Base-by-base conservation (phyloP, 2,329 filamentous ascomycete species). In the Ambrosiella cleistominuta region DNA sequence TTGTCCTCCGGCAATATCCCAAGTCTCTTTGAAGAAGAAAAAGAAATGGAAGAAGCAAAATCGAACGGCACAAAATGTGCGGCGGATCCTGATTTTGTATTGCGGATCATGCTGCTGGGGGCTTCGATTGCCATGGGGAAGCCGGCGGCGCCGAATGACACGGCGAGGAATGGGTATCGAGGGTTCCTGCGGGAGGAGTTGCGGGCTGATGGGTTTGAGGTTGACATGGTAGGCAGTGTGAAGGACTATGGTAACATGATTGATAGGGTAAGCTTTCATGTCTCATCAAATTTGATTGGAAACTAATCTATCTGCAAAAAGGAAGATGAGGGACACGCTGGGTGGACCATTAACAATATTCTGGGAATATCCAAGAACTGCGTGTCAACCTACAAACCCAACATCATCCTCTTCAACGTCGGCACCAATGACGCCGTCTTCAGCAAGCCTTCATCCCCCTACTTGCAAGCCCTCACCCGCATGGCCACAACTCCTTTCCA, bases 191-290 rank as follows among this genome's bases (percentile, higher is more conserved):
- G 66, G 39, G 61, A 63, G n/a, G 61, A 64, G 49, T 64, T 71
- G 27, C 42, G 56, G 1, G 59, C 54, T 15, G 63, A 63, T 8
- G 68, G 68, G 35, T 67, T 60, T 64, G 63, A 40, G 61, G 67
- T 66, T 59, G 68, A 69, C 66, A 72, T 72, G 67, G 71, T 74
- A 13, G 72, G 73, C 39, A 54, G 54, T 19, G 69, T 66, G n/a
- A 66, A 65, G 37, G 62, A 67, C 15, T 62, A 64, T 51, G 72
- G 72, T 44, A 65, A 62, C 59, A 74, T 75, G 71, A 40, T 17
- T 7, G 62, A 63, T 15, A 49, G 50, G 1, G 61, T 60, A 55
- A 51, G 60, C 58, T 3, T 19, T 19, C 17, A 11, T 42, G 49
- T 39, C n/a, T 11, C 3, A 27, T 35, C 2, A 19, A 12, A 3